Conservation (phyloP, 495 filamentous ascomycete genomes). For the Elasticomyces elasticus region DNA sequence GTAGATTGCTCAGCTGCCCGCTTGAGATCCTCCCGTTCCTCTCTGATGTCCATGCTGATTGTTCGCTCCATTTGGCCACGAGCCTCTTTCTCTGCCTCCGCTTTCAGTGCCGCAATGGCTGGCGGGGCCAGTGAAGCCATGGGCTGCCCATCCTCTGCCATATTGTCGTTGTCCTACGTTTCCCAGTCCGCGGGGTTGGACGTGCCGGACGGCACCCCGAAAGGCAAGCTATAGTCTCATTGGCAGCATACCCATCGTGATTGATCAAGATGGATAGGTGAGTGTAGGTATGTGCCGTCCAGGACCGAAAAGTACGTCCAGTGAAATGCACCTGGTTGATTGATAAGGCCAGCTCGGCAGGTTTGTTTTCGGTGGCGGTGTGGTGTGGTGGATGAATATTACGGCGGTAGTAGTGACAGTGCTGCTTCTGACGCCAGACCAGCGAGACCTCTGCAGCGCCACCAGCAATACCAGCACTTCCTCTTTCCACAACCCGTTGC, state of each 20-base stretch:
- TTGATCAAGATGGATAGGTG: conserved; percentile 3
- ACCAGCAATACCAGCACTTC: too few species aligned
- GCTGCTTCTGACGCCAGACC: too few species aligned
- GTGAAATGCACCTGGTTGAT: too few species aligned
- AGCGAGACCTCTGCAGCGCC: too few species aligned
- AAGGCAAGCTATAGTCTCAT: conserved; percentile 6
- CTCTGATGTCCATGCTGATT: conserved; percentile 57
- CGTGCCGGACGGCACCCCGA: conserved; percentile 3
- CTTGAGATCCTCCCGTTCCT: conserved; percentile 82
- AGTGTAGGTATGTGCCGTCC: background rate
- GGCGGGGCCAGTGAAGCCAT: conserved; percentile 5
- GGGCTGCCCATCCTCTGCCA: conserved; percentile 6
- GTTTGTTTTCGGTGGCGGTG: too few species aligned
- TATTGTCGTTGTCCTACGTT: conserved; percentile 1
- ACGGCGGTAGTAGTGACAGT: too few species aligned
- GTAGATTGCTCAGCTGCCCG: conserved; percentile 92
- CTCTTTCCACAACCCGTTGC: too few species aligned
- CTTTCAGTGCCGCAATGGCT: conserved; percentile 43
- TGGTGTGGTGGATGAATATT: too few species aligned
- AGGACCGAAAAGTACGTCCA: background rate
- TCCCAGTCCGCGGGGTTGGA: background rate
- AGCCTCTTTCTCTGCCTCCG: conserved; percentile 40
- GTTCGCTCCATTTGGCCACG: conserved; percentile 47
- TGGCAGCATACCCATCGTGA: conserved; percentile 12
- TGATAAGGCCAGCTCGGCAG: too few species aligned